A percentile compares a stretch with the other conserved stretches of the same genome.
These are phyloP conservation scores for Peniophora sp. DNA, from an alignment of 1,284 basidiomycete genomes.

Conservation along the genomic window DNA sequence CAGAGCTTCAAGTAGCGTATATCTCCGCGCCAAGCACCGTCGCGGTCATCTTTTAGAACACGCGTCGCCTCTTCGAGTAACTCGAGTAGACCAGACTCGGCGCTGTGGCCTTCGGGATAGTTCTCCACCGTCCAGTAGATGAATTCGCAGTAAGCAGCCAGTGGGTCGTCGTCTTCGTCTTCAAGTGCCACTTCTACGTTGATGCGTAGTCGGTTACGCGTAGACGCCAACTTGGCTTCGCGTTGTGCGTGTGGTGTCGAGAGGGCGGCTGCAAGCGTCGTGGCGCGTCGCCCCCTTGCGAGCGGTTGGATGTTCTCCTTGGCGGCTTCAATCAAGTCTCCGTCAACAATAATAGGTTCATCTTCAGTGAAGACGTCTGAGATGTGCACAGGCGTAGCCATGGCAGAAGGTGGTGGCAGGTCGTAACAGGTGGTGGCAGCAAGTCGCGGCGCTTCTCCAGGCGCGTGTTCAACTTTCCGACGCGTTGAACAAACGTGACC, in stretches of 20 bases:
- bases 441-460: background rate
- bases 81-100: conserved; percentile 72
- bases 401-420: background rate
- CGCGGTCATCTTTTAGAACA: conserved; percentile 58
- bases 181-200: conserved; percentile 47
- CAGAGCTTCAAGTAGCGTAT: conserved; percentile 87
- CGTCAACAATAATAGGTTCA: conserved; percentile 50
- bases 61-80: conserved; percentile 79
- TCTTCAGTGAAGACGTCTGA: conserved; percentile 20
- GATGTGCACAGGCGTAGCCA: background rate
- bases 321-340: conserved; percentile 70
- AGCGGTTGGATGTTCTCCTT: conserved; percentile 81
- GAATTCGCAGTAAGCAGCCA: conserved; percentile 54
- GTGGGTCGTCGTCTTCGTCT: conserved; percentile 44
- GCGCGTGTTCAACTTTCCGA: background rate
- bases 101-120: conserved; percentile 57
- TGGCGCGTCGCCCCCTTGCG: conserved; percentile 63
- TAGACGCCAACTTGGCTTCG: conserved; percentile 55
- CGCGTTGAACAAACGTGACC: background rate
- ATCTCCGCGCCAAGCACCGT: conserved; percentile 63
- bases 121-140: conserved; percentile 68
- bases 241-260: conserved; percentile 68
- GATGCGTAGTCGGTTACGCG: conserved; percentile 48
- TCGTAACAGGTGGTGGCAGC: background rate
- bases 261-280: conserved; percentile 62